Conservation (phyloP, 208 protist species). For the Crithidia acanthocephali region DNA sequence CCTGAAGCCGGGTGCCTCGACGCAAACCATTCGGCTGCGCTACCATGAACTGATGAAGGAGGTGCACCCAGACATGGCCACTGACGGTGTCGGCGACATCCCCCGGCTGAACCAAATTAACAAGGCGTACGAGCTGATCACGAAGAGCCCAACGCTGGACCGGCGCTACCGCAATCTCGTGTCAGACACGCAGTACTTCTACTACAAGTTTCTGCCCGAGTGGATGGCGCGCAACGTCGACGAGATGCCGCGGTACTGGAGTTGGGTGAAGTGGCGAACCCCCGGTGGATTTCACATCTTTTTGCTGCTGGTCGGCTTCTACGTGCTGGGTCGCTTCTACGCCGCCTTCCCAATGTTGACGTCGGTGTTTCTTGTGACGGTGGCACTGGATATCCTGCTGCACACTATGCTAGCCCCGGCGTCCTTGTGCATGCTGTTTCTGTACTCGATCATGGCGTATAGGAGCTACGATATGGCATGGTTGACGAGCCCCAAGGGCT, state of each 20-base stretch:
- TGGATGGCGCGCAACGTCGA: conserved; percentile 93
- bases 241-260: conserved; percentile 93
- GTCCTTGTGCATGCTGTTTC: conserved; percentile 81
- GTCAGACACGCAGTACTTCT: conserved; percentile 86
- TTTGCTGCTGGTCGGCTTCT: conserved; percentile 62
- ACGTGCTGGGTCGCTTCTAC: conserved; percentile 83
- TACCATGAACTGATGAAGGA: conserved; percentile 90
- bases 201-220: conserved; percentile 89
- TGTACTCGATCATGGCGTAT: conserved; percentile 83
- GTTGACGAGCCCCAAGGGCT: conserved; percentile 89
- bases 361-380: conserved; percentile 61
- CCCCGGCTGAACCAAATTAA: conserved; percentile 86
- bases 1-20: conserved; percentile 71
- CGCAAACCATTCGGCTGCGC: conserved; percentile 73
- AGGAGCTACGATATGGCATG: conserved; percentile 89
- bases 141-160: conserved; percentile 89
- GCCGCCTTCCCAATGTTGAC: conserved; percentile 72
- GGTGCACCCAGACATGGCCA: conserved; percentile 83
- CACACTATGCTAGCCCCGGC: conserved; percentile 91
- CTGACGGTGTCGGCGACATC: conserved; percentile 78
- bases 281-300: conserved; percentile 73
- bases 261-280: conserved; percentile 85
- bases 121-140: conserved; percentile 90
- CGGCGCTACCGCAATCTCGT: conserved; percentile 88
- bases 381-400: conserved; percentile 72